Evolutionary conservation across 768 basidiomycete genomes (phyloP), one percentile per base, ranked within the genome.

Genomic region (Fomitopsis pulvina): DNA sequence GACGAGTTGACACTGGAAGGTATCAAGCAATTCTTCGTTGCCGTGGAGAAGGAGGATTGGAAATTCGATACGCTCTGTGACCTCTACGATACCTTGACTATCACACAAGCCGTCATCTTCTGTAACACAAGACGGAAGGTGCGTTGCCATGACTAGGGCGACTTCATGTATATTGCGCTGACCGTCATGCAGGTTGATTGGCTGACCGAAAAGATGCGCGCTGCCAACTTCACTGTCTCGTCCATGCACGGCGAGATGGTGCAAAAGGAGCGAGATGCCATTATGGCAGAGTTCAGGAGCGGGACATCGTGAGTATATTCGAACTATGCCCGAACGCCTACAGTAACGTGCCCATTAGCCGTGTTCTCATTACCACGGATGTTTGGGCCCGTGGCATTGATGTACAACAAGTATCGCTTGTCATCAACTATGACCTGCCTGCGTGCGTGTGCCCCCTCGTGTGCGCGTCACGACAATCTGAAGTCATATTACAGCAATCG

Each of bases 31-130:
- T 94, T 94, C 72, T 93, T 93, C 75, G 91, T 99, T 45, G 95
- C 94, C 41, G 95, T 99, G 49, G 95, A 97, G 71, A 96, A 97
- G 72, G 95, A 99, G 69, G 95, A 99, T 64, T 97, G 94, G 94
- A 99, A 99, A 66, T 94, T 96, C 63, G 94, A 97, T 70, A 97
- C 94, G 0, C 77, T 99, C 27, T 96, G 90, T 65, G 95, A 96
- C 71, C 72, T 99, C 42, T 98, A 96, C 70, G 95, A 98, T 68
- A 97, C 95, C 25, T 82, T 99, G 57, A 97, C 94, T 47, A 97
- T 99, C 67, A 97, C 94, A 6, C 95, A 97, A 77, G 95, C 94
- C 42, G 94, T 98, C 66, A 96, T 98, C 65, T 97, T 98, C 74
- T 98, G 95, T 74, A 97, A 97, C 73, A 97, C 93, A 14, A 80